Conservation (phyloP, 2,329 filamentous ascomycete species). For the Pseudogymnoascus sp. region DNA sequence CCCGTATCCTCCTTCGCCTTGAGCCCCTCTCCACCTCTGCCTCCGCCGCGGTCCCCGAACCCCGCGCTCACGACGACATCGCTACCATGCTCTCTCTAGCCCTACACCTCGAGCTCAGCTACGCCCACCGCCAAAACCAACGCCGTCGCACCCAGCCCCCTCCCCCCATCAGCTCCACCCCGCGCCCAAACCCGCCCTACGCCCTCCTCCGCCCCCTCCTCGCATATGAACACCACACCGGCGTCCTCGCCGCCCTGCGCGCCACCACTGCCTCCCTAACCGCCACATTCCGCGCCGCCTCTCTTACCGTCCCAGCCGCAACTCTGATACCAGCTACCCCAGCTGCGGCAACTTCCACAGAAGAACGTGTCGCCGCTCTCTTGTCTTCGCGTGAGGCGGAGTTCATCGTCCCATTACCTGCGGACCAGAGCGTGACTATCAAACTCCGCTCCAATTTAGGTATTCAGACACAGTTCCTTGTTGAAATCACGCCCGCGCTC, state of each 20-base stretch:
- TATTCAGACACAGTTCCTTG: neutral
- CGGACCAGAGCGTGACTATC: slow-evolving; percentile 29
- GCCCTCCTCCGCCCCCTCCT: slow-evolving; percentile 48
- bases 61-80: slow-evolving; percentile 37
- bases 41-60: slow-evolving; percentile 26
- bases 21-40: slow-evolving; percentile 47
- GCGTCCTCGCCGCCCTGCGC: slow-evolving; percentile 18
- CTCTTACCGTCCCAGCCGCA: slow-evolving; percentile 19
- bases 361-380: slow-evolving; percentile 35
- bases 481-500: neutral
- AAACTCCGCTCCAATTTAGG: slow-evolving; percentile 23
- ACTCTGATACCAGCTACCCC: slow-evolving; percentile 16
- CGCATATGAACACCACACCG: slow-evolving; percentile 24
- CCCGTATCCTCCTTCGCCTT: slow-evolving; percentile 60
- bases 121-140: slow-evolving; percentile 71
- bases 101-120: slow-evolving; percentile 67
- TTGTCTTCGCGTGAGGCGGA: slow-evolving; percentile 35
- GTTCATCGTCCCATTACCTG: slow-evolving; percentile 31
- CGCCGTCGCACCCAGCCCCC: slow-evolving; percentile 59
- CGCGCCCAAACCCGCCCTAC: slow-evolving; percentile 41
- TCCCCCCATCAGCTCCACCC: slow-evolving; percentile 40
- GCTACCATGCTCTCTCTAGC: slow-evolving; percentile 59
- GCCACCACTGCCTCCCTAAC: slow-evolving; percentile 19
- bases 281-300: slow-evolving; percentile 18
- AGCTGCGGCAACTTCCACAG: slow-evolving; percentile 22